These are phyloP conservation scores for Colletotrichum nymphaeae DNA, from an alignment of 2,329 filamentous ascomycete species.

Conservation along the genomic window DNA sequence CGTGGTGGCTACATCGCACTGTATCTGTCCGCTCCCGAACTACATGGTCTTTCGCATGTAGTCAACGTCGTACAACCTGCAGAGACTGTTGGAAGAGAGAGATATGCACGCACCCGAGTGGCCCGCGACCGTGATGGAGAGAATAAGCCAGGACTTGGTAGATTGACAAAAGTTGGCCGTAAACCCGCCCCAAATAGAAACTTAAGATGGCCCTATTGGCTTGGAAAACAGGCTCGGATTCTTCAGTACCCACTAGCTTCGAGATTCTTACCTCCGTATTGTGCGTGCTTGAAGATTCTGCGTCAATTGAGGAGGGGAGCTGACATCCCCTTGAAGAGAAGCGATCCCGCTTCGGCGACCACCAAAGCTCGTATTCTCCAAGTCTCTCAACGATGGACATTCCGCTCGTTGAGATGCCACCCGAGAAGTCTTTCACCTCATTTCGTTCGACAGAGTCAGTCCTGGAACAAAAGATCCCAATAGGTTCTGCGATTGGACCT, in stretches of 20 bases:
- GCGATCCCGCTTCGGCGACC: neutral
- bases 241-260: neutral
- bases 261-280: neutral
- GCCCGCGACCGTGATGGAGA: neutral
- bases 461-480: neutral
- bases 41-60: conserved; percentile 51
- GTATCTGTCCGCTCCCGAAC: conserved; percentile 46
- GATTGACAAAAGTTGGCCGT: neutral
- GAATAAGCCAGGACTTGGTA: neutral
- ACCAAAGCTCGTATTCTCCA: conserved; percentile 5
- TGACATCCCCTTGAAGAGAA: neutral
- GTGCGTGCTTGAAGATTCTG: neutral
- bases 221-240: conserved; percentile 22
- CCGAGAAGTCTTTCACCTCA: neutral
- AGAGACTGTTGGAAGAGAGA: conserved; percentile 9
- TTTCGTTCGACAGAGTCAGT: neutral
- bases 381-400: too few relatives aligned
- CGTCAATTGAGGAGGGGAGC: neutral
- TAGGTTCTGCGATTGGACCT: conserved; percentile 15
- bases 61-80: conserved; percentile 25
- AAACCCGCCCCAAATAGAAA: conserved; percentile 6
- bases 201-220: conserved; percentile 26
- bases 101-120: conserved; percentile 31
- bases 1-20: conserved; percentile 38
- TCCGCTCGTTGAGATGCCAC: neutral